Evolutionary conservation across 1,284 basidiomycete genomes (phyloP), one percentile per base, ranked within the genome.

Genomic region (Ustilago xerochloae): DNA sequence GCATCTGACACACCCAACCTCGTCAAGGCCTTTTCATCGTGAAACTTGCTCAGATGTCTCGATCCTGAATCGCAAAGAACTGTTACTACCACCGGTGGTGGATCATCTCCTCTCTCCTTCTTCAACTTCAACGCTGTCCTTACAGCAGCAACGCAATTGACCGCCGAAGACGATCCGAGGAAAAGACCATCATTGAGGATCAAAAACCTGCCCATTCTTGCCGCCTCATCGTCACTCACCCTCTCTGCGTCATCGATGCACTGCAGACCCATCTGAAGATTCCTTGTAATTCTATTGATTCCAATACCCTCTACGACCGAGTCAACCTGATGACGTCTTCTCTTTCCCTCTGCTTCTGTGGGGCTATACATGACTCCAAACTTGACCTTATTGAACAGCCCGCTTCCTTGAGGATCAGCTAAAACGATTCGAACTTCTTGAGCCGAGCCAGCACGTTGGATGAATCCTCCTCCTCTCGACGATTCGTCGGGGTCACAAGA

Each of bases 151-250:
- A 97, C 90, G 32, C 98, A 88, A 83, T 99, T 99, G 81, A 95
- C 97, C 0, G 97, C 96, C 75, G 93, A 95, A 60, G 93, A 97
- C 0, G 94, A 97, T 5, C 97, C 97, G 22, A 99, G 87, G 86
- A 97, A 98, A 10, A 99, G 87, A 0, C 96, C 97, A 76, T 99
- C 97, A 62, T 79, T 76, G 33, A 76, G 54, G 16, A 81, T 78
- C 15, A 83, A 55, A 54, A 68, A 75, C 12, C 82, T 35, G 1
- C 79, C 77, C 82, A 84, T 84, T 2, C 78, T 35, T 0, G 81
- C 78, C 10, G 82, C 82, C 56, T 83, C 71, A 24, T 83, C 80
- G 55, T 84, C 82, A 6, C 56, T 75, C 6, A 84, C 82, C 4
- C 65, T 60, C 39, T 73, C 75, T 2, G 82, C 82, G 18, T 77